Conservation (phyloP, 352 stramenopile species). For the Globisporangium irregulare region DNA sequence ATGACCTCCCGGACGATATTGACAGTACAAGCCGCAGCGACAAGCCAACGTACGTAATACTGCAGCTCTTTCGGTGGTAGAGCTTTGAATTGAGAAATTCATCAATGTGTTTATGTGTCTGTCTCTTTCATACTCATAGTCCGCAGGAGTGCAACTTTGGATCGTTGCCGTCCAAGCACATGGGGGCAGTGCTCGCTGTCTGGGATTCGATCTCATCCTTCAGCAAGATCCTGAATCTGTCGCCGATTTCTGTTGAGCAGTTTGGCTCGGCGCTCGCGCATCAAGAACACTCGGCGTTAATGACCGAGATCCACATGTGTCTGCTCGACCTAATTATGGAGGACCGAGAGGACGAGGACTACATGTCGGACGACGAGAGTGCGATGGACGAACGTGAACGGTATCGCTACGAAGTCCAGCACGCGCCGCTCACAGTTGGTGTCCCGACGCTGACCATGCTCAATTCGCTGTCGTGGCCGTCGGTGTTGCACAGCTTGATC, state of each 20-base stretch:
- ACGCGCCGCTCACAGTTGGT: constrained; percentile 74
- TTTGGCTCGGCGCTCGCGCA: constrained; percentile 51
- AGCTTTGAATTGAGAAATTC: neutral
- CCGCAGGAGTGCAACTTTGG: constrained; percentile 53
- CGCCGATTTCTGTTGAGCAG: constrained; percentile 62
- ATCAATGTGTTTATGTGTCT: neutral
- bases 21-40: constrained; percentile 36
- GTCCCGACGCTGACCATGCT: constrained; percentile 79
- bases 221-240: constrained; percentile 52
- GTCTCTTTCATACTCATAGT: constrained; percentile 22
- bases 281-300: constrained; percentile 38
- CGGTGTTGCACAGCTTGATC: constrained; percentile 65
- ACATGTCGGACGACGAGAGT: constrained; percentile 80
- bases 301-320: constrained; percentile 84
- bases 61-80: neutral
- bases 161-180: constrained; percentile 38
- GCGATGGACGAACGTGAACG: constrained; percentile 78
- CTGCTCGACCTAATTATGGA: constrained; percentile 79
- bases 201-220: constrained; percentile 86
- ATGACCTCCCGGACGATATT: constrained; percentile 49
- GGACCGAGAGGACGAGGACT: constrained; percentile 84
- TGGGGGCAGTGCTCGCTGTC: constrained; percentile 58
- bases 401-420: constrained; percentile 79
- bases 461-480: constrained; percentile 77
- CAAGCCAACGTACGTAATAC: constrained; percentile 57